phyloP scores from a whole-genome alignment of 257 asterid genomes.

The Ilex aquifolium region DNA sequence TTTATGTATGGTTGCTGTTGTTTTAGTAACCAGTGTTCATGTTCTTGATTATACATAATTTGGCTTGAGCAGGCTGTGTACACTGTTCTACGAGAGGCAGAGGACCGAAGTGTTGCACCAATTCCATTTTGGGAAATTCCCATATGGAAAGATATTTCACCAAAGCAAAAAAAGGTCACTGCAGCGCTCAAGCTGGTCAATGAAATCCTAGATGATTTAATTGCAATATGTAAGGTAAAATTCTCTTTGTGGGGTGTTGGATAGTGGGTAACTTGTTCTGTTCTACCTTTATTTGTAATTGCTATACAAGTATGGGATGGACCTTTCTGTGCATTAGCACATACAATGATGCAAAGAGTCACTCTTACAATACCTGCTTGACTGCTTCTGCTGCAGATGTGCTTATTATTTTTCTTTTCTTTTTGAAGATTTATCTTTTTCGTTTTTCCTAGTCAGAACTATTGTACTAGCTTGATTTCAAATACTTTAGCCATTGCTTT shows the following conservation, averaged over 20 bases:
- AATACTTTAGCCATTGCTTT: no score
- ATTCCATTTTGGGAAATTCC: constrained; percentile 99
- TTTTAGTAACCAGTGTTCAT: constrained; percentile 4
- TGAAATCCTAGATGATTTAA: constrained; percentile 68
- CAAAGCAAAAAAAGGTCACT: constrained; percentile 77
- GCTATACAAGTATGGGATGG: no score
- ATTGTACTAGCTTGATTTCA: no score
- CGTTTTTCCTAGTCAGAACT: no score
- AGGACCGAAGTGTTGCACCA: constrained; percentile 87
- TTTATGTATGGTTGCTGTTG: constrained; percentile 8
- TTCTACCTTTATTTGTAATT: not conserved
- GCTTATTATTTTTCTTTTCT: no score
- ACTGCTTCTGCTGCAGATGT: no score
- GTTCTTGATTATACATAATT: constrained; percentile 3
- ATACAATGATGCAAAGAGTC: not conserved
- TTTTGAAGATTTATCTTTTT: no score
- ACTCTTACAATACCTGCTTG: no score
- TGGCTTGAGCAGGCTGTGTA: constrained; percentile 78
- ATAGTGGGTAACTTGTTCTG: not conserved
- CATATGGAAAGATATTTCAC: constrained; percentile 95
- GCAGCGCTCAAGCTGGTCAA: constrained; percentile 79
- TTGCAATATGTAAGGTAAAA: constrained; percentile 87
- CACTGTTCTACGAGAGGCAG: constrained; percentile 89
- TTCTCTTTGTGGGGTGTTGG: constrained; percentile 1
- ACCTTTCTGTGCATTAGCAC: no score